These are phyloP conservation scores for Suhomyces kunorum DNA, from an alignment of 1,139 yeast species.

Conservation along the genomic window DNA sequence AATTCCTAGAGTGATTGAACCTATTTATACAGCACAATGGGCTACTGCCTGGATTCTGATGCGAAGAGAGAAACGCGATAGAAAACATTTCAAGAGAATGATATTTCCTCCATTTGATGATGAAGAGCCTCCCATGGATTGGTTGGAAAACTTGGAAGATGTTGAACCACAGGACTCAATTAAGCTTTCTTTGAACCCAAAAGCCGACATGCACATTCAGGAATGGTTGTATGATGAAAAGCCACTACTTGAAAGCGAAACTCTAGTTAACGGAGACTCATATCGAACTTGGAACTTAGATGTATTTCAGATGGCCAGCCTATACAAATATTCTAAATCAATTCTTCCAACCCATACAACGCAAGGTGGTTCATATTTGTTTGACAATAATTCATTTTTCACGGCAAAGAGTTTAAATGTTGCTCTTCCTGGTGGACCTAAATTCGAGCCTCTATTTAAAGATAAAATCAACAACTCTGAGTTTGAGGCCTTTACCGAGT, in stretches of 20 bases:
- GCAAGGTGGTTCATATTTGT: slow-evolving; percentile 53
- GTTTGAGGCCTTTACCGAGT: slow-evolving; percentile 81
- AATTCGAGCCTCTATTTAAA: slow-evolving; percentile 84
- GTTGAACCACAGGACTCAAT: slow-evolving; percentile 73
- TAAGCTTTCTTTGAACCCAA: slow-evolving; percentile 59
- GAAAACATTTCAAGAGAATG: slow-evolving; percentile 88
- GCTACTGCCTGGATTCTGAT: slow-evolving; percentile 88
- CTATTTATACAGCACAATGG: slow-evolving; percentile 94
- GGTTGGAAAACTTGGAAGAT: slow-evolving; percentile 75
- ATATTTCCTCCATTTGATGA: slow-evolving; percentile 96
- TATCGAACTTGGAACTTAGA: slow-evolving; percentile 73
- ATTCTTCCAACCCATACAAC: slow-evolving; percentile 59
- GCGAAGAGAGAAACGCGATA: slow-evolving; percentile 91
- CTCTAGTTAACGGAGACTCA: slow-evolving; percentile 69
- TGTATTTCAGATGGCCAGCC: slow-evolving; percentile 60
- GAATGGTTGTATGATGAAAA: slow-evolving; percentile 83
- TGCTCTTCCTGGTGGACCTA: slow-evolving; percentile 94
- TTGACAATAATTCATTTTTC: slow-evolving; percentile 74
- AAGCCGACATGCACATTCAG: slow-evolving; percentile 56
- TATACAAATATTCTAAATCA: slow-evolving; percentile 70
- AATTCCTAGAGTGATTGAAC: slow-evolving; percentile 87
- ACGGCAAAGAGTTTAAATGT: slow-evolving; percentile 89
- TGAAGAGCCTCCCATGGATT: slow-evolving; percentile 89
- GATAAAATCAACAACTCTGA: slow-evolving; percentile 58
- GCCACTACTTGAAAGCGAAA: slow-evolving; percentile 63